These are phyloP conservation scores for Stachybotrys echinatus DNA, from an alignment of 2,329 filamentous ascomycete genomes.

Conservation along the genomic window DNA sequence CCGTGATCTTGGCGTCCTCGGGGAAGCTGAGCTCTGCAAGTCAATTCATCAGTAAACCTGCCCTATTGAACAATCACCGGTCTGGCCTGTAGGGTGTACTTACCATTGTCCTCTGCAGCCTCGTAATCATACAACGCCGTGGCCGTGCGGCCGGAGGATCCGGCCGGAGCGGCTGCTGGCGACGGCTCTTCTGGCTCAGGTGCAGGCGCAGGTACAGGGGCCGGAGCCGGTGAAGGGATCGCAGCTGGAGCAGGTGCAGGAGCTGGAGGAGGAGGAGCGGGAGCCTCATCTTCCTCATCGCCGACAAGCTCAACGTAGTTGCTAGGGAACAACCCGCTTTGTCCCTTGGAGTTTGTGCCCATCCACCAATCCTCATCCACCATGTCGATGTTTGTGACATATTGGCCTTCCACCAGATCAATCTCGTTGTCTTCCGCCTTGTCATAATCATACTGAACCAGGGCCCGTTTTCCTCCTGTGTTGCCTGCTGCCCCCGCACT, in stretches of 20 bases:
- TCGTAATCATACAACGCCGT: constrained; percentile 94
- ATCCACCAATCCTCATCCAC: constrained; percentile 99
- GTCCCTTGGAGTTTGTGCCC: constrained; percentile 79
- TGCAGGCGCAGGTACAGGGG: constrained; percentile 25
- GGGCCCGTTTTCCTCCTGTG: constrained; percentile 61
- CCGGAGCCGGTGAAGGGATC: constrained; percentile 12
- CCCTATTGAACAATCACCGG: background rate
- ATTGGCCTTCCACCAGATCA: constrained; percentile 81
- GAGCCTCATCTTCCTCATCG: constrained; percentile 45
- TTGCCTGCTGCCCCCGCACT: constrained; percentile 27
- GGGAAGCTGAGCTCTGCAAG: constrained; percentile 69
- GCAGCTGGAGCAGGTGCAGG: constrained; percentile 23
- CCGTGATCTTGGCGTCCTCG: constrained; percentile 76
- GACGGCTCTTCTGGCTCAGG: constrained; percentile 20
- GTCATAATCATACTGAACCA: constrained; percentile 93
- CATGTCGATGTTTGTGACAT: constrained; percentile 90
- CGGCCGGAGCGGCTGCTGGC: constrained; percentile 28
- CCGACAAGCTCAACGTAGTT: constrained; percentile 91
- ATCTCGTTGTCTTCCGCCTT: constrained; percentile 97
- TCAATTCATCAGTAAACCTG: too few species aligned
- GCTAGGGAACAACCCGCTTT: constrained; percentile 88
- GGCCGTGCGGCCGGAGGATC: constrained; percentile 57
- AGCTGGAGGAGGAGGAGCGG: constrained; percentile 21
- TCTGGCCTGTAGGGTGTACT: constrained; percentile 13
- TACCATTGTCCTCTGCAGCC: constrained; percentile 88